phyloP scores from a whole-genome alignment of 805 yeast species.

The Geotrichum ghanense region DNA sequence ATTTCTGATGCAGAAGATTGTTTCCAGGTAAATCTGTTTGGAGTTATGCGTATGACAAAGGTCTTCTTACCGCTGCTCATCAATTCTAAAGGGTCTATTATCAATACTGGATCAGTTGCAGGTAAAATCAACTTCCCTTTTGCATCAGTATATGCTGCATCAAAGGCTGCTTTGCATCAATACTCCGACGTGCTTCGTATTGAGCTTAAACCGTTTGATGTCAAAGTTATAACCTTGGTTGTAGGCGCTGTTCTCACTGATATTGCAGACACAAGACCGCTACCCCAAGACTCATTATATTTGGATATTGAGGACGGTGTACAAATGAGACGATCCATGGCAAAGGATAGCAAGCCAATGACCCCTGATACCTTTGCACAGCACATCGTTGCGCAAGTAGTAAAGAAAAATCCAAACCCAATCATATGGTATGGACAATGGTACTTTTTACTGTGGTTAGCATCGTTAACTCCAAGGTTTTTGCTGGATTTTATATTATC shows the following conservation, averaged over 20 bases:
- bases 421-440: slow-evolving; percentile 9
- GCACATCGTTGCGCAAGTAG: slow-evolving; percentile 41
- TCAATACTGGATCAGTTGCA: slow-evolving; percentile 64
- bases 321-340: slow-evolving; percentile 48
- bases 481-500: background rate
- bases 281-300: slow-evolving; percentile 41
- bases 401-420: slow-evolving; percentile 13
- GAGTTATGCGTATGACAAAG: slow-evolving; percentile 52
- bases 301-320: slow-evolving; percentile 40
- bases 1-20: slow-evolving; percentile 41
- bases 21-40: slow-evolving; percentile 58
- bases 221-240: slow-evolving; percentile 53
- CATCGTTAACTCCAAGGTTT: background rate
- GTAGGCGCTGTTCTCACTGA: slow-evolving; percentile 71
- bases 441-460: slow-evolving; percentile 6
- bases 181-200: slow-evolving; percentile 51
- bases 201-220: slow-evolving; percentile 64
- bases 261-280: slow-evolving; percentile 53
- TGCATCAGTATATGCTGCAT: slow-evolving; percentile 50
- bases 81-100: slow-evolving; percentile 54
- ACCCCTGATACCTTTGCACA: slow-evolving; percentile 45
- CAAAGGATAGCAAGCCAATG: slow-evolving; percentile 49
- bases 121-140: slow-evolving; percentile 63
- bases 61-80: slow-evolving; percentile 46
- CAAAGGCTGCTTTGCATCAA: slow-evolving; percentile 69